Evolutionary conservation across 2,329 filamentous ascomycete species (phyloP), one percentile per base, ranked within the genome.

Genomic region (Nothophoma quercina): DNA sequence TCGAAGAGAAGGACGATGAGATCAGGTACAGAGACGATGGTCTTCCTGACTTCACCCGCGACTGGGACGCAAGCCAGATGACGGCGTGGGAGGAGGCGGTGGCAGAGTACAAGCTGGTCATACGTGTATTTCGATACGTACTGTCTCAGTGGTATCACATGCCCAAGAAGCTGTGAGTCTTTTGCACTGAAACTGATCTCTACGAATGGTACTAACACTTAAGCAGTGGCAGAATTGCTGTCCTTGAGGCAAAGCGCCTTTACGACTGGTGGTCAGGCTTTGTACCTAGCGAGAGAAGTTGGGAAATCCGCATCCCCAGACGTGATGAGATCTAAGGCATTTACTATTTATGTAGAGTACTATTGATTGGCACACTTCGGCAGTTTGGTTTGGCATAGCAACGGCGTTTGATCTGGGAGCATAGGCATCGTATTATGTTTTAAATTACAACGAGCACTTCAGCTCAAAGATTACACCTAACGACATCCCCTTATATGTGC

Each of bases 161-260:
- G 39, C 93, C 93, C 0, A 79, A 75, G 36, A 83, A 82, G 56
- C 50, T 89, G 89, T 95, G 82, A 85, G 90, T 85, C 54, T 5
- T 16, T 9, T 10, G 5, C 32, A n/a, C 21, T 12, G 7, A 6
- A 22, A 28, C 18, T 7, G 30, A n/a, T n/a, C 19, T 23, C 9
- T 12, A 15, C 16, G 15, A 43, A 23, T 10, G 13, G 36, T 40
- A 32, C 56, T 67, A 58, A 66, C 30, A 33, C 23, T 19, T 28
- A 1, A 52, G 25, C 52, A 85, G 82, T 39, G 77, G 75, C 46
- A 74, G 79, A 44, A 84, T 89, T 34, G 56, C 79, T 13, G 60
- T 82, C 21, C 71, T 81, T 4, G 87, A 89, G 67, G 49, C 79
- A 6, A 75, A 74, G 21, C 78, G 86, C 30, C 60, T 85, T 22